Percentiles rank a stretch among this genome's conserved stretches.
phyloP scores from a whole-genome alignment of 371 early-diverging fungal species.

The Rhizopus arrhizus region DNA sequence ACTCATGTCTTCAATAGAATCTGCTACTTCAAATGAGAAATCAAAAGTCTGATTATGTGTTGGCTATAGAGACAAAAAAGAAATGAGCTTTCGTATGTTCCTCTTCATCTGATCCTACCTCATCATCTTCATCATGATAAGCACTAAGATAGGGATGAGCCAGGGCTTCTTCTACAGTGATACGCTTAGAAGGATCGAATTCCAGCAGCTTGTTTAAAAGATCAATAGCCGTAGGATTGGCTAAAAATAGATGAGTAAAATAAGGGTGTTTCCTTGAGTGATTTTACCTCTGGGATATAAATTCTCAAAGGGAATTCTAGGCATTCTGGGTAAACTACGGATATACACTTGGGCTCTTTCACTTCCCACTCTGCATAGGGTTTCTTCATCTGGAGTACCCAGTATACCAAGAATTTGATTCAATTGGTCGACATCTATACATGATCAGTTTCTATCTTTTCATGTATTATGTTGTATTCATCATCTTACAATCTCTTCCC shows the following conservation, averaged over 20 bases:
- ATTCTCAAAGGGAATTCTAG: conserved; percentile 83
- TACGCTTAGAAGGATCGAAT: conserved; percentile 82
- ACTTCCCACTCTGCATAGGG: conserved; percentile 81
- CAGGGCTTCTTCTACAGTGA: conserved; percentile 81
- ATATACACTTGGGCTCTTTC: conserved; percentile 95
- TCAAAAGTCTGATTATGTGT: conserved; percentile 77
- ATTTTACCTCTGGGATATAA: conserved; percentile 70
- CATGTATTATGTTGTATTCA: neutral
- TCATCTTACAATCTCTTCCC: conserved; percentile 81
- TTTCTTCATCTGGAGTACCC: conserved; percentile 97
- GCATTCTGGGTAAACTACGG: conserved; percentile 85
- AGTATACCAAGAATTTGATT: conserved; percentile 96
- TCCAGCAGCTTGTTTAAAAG: conserved; percentile 77
- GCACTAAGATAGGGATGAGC: conserved; percentile 78
- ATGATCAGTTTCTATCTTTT: neutral
- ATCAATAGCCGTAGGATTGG: conserved; percentile 75
- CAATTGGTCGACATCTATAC: conserved; percentile 92
- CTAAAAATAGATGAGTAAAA: conserved; percentile 16
- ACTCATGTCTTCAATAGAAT: conserved; percentile 87
- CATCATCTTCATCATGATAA: conserved; percentile 80
- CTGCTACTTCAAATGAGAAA: conserved; percentile 90
- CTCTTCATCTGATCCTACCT: conserved; percentile 38
- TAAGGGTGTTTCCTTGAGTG: neutral
- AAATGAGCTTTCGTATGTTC: neutral
- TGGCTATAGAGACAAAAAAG: conserved; percentile 38